phyloP scores from a whole-genome alignment of 2,329 filamentous ascomycete species.

The Nigrospora osmanthi region DNA sequence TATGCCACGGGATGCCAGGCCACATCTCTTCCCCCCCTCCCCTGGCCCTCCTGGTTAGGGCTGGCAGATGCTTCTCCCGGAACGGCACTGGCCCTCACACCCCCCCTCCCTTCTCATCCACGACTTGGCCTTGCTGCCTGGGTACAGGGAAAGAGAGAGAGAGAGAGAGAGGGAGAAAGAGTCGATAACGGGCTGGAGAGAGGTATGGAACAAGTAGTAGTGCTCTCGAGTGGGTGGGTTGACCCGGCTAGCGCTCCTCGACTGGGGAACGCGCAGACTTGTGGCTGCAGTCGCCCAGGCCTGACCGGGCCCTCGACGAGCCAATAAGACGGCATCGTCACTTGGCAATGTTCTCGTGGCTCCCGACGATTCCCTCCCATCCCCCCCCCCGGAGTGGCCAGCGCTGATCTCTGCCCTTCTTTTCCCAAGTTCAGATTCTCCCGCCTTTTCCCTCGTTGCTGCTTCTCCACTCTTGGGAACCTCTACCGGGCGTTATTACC shows the following conservation, averaged over 20 bases:
- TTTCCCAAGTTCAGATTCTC: background rate
- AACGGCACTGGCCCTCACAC: background rate
- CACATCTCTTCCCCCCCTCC: too few species aligned
- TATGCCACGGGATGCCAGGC: too few species aligned
- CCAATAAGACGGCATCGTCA: conserved; percentile 1
- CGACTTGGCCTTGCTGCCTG: too few species aligned
- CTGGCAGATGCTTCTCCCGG: background rate
- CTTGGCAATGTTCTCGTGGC: background rate
- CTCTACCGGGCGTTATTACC: conserved; percentile 8
- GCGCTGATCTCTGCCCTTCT: conserved; percentile 1
- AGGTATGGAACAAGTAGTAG: too few species aligned
- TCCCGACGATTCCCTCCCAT: background rate
- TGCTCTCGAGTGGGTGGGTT: background rate
- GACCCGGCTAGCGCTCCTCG: background rate
- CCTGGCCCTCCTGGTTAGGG: too few species aligned
- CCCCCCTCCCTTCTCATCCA: too few species aligned
- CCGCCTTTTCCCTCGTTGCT: conserved; percentile 1
- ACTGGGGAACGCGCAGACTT: background rate
- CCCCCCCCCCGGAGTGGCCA: background rate
- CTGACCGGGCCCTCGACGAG: background rate
- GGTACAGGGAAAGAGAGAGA: background rate
- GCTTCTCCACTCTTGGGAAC: background rate
- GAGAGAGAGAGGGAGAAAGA: background rate
- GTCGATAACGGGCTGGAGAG: background rate
- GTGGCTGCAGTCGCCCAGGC: conserved; percentile 1